Evolutionary conservation across 2,329 filamentous ascomycete genomes (phyloP).

Genomic region (Calonectria crousiana): DNA sequence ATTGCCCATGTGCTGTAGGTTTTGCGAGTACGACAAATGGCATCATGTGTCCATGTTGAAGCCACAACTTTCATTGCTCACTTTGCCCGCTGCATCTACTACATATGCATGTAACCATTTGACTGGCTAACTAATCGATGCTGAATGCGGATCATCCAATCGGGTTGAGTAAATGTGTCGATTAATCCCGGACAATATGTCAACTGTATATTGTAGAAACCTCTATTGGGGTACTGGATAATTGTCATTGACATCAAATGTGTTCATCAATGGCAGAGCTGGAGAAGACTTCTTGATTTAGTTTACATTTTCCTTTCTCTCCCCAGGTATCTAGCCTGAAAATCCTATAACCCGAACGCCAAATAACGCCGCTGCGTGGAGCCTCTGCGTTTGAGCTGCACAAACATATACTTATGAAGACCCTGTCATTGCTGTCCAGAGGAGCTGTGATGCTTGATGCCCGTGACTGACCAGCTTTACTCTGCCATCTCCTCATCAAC

Average conservation of each 20-base stretch:
- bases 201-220: not conserved
- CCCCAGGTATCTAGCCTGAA: constrained; percentile 6
- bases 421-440: not conserved
- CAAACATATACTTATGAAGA: constrained; percentile 13
- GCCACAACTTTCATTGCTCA: not conserved
- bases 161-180: not conserved
- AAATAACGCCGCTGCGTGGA: constrained; percentile 29
- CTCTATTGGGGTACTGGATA: not conserved
- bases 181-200: not conserved
- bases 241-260: not conserved
- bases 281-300: not conserved
- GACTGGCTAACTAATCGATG: too few species aligned
- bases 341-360: constrained; percentile 29
- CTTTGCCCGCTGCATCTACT: not conserved
- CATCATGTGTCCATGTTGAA: not conserved
- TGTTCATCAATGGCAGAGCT: not conserved
- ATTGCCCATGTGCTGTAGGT: not conserved
- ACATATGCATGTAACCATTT: not conserved
- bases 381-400: constrained; percentile 2
- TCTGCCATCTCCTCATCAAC: constrained; percentile 70
- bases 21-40: not conserved
- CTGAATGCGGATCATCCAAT: not conserved
- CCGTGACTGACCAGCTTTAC: constrained; percentile 36
- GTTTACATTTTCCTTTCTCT: not conserved
- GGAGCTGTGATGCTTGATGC: constrained; percentile 9